Base-by-base conservation (phyloP, 805 yeast species). In the Cyberlindnera petersonii region DNA sequence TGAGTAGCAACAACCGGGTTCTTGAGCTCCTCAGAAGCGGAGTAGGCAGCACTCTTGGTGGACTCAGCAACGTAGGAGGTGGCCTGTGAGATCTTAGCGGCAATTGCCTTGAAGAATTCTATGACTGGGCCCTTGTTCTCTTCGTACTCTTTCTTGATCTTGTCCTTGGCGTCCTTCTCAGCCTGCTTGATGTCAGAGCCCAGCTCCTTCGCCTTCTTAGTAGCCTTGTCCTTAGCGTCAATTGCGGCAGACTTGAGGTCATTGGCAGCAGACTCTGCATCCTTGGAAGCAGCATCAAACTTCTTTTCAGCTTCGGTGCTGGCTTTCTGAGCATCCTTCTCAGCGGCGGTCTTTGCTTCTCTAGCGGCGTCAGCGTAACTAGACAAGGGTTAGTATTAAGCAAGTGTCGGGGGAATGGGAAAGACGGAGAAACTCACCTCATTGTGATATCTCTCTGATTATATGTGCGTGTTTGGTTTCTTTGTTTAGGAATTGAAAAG, bases 1-100 rank as follows among this genome's bases (percentile, higher is more conserved):
- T 79, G 83, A 23, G 74, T 58, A 15, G 73, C 61, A 32, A 79
- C 82, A 4, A 74, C 82, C 0, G 86, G 86, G 63, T 79, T 78
- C 52, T 76, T 68, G 47, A 79, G 64, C 56, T 77, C 83, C 24
- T 56, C 56, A 21, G 43, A 31, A 19, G 64, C 52, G 17, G 47
- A 41, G 13, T 39, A 43, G 18, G 50, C 37, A 14, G 58, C 53
- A 13, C 50, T 33, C 17, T 47, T 39, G 6, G 59, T 43, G 20
- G 56, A 33, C 15, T 50, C 43, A 10, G 37, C 37, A 14, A 50
- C 43, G 23, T 50, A 53, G 20, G 43, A 41, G 14, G 50, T 44
- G 6, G 55, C 53, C n/a, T 43, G 32, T 4, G 54, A 49, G 26
- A 56, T 24, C 24, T 48, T 47, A 5, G 44, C 50, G 30, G 48